Base-by-base conservation (phyloP, 1,139 yeast species). In the Suhomyces coccinellae region DNA sequence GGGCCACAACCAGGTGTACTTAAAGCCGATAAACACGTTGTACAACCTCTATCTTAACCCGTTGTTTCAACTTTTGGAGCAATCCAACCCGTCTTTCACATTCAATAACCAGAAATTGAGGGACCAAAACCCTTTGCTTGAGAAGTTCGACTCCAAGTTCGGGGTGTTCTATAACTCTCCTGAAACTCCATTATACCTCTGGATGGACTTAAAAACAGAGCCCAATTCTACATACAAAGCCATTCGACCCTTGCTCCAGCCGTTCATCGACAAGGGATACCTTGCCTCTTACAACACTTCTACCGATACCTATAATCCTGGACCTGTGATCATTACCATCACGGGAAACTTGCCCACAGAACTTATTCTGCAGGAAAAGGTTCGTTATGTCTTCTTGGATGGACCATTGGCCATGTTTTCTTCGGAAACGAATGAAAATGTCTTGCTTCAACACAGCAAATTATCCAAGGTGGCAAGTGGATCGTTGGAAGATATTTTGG, bases 1-100 rank as follows among this genome's bases (percentile, higher is more conserved):
- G 37, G 91, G 91, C 2, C 93, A 86, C 58, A 81, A 78, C 50
- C 68, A 68, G 47, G 69, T 67, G 4, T 75, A 73, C 44, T 64
- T 85, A 45, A 63, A 69, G 41, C 58, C 70, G 6, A 54, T 66
- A 22, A 66, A 69, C 39, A 82, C 85, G 0, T 60, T 86, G 36
- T 66, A 70, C 35, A 56, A 64, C 24, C 58, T 85, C 49, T 86
- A 86, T 54, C 65, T 85, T 48, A 71, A 75, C 42, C 85, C 84
- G 3, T 53, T 86, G 12, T 67, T 58, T 48, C 59, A 67, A 6
- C 65, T 84, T 49, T 61, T 86, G 37, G 69, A 73, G 32, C 69
- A 70, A 42, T 72, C 80, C 31, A 79, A 75, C 53, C 73, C 72
- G 2, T 35, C 43, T 6, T 60, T 55, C 43, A 48, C 55, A 3